A percentile compares a stretch with the other conserved stretches of the same genome.
Conservation (phyloP, 2,329 filamentous ascomycete species). For the Verticillium albo-atrum region DNA sequence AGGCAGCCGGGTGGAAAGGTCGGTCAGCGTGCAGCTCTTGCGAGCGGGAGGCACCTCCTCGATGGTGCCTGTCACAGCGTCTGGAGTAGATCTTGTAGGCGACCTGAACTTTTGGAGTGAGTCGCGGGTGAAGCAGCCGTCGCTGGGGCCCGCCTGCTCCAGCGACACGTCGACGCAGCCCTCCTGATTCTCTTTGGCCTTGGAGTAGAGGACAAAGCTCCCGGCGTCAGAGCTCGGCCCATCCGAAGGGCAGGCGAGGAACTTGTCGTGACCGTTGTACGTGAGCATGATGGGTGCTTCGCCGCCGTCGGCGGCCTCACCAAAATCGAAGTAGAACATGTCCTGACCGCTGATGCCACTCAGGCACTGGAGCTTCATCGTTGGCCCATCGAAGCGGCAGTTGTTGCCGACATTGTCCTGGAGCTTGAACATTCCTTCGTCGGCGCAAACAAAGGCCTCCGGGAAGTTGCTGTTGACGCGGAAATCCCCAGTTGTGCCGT, state of each 20-base stretch:
- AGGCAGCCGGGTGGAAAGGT: neutral
- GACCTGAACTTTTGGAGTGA: neutral
- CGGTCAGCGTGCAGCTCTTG: neutral
- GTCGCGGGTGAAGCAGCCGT: neutral
- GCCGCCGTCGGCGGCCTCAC: neutral
- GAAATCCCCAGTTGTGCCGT: slow-evolving; percentile 1
- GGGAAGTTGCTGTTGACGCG: neutral
- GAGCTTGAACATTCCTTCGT: neutral
- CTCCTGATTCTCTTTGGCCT: neutral
- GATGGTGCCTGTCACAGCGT: neutral
- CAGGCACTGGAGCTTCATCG: slow-evolving; percentile 1
- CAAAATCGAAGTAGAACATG: neutral
- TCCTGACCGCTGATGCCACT: neutral
- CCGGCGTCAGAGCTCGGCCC: neutral
- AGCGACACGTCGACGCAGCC: neutral
- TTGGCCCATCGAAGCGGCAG: neutral
- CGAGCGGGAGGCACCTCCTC: neutral
- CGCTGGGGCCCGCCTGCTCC: neutral
- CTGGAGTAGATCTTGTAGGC: neutral
- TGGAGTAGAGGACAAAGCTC: neutral
- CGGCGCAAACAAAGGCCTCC: neutral
- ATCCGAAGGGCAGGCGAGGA: neutral
- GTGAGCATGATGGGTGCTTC: neutral
- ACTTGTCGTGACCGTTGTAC: neutral
- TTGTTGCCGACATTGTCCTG: neutral